Base-by-base conservation (phyloP, 2,329 filamentous ascomycete genomes). In the Pochonia chlamydosporia region DNA sequence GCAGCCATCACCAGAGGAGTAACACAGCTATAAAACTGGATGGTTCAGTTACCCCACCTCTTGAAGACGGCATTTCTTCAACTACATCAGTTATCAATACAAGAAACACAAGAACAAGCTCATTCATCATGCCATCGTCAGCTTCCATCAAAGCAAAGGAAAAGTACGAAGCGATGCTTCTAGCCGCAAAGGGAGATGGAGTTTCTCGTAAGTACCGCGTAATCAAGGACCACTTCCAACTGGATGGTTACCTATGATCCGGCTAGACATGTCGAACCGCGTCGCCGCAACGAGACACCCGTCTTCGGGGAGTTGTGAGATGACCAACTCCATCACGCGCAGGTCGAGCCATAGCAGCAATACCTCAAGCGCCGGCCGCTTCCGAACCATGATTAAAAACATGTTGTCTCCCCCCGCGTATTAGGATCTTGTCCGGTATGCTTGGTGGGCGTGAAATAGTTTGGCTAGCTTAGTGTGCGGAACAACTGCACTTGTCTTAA, bases 311-410 rank as follows among this genome's bases (percentile, higher is more conserved):
- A 23, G 47, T 28, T 49, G 49, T 40, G 49, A 44, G 31, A 24
- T 49, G 3, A 42, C 49, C 20, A 51, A 51, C 24, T 51, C 49
- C 6, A 51, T 51, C 25, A 46, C 39, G 5, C 49, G 49, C 26
- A 43, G 49, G 2, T 46, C 47, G 13, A 51, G 49, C 31, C 47
- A 51, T 20, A 47, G 49, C 20, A 49, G 49, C 36, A 25, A 43
- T 4, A 40, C 43, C 14, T 46, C 36, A 10, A 25, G 39, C n/a
- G 30, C 23, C 11, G 49, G 49, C 11, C 46, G 49, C 14, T 49
- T 51, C 35, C 46, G 47, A 5, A 31, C 49, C 9, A 46, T 51
- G 30, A 42, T 49, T 20, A 51, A 49, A 44, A 51, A 51, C 40
- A 16, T 51, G 3, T 18, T 49, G 3, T 51, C 49, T 3, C 47